Conservation (phyloP, 345 rosid species). For the Gossypium australe region DNA sequence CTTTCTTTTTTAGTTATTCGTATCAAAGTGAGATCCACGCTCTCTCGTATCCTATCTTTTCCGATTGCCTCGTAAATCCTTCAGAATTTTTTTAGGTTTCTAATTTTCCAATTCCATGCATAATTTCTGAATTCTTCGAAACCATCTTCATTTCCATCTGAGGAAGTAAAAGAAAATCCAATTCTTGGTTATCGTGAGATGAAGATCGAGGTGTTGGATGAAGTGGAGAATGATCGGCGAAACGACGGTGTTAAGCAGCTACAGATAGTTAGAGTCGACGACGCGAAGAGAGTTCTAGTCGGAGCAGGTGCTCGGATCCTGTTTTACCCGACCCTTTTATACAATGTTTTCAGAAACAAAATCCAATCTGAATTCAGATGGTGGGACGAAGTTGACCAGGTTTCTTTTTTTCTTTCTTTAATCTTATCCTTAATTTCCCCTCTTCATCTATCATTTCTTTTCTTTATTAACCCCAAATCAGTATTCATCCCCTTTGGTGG, state of each 20-base stretch:
- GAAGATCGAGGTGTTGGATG: constrained; percentile 51
- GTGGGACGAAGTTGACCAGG: constrained; percentile 73
- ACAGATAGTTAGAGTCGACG: constrained; percentile 29
- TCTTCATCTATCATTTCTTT: not conserved
- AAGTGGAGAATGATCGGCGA: constrained; percentile 29
- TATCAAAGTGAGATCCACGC: constrained; percentile 7
- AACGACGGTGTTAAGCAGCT: constrained; percentile 19
- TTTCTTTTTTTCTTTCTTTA: constrained; percentile 4
- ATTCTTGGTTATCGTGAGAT: constrained; percentile 13
- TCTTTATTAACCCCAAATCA: not conserved
- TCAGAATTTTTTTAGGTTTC: not conserved
- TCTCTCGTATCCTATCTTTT: not conserved
- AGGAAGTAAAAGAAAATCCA: not conserved
- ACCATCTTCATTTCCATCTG: not conserved
- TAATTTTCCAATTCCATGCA: not conserved
- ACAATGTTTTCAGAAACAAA: constrained; percentile 57
- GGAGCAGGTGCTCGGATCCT: constrained; percentile 65
- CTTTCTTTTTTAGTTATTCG: not conserved
- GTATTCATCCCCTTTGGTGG: not conserved
- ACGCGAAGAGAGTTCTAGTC: constrained; percentile 52
- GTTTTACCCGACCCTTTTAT: constrained; percentile 62
- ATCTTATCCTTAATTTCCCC: not conserved
- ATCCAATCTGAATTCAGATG: constrained; percentile 59
- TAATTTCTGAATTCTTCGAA: not conserved
- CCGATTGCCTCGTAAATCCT: not conserved